Evolutionary conservation across 306 rosid species (phyloP), one percentile per base, ranked within the genome.

Genomic region (Sicyos edulis): DNA sequence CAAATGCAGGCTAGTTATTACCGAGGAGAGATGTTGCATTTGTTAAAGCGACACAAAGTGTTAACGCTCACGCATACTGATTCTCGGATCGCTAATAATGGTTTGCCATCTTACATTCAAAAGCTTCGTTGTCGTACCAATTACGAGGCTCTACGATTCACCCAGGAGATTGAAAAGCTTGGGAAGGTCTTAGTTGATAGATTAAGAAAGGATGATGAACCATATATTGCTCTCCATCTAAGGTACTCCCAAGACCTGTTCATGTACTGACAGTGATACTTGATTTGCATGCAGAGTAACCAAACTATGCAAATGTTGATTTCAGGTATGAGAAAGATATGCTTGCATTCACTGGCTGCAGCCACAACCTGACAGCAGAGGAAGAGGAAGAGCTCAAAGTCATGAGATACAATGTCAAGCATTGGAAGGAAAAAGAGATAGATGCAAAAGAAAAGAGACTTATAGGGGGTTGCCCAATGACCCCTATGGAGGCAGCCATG

Each of bases 291-390:
- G 19, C 4, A 20, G 42, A 72, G 56, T 5, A 72, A 40, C 56
- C 51, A 42, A 58, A 60, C 72, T 22, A 65, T 76, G 65, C 13
- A 3, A 13, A 54, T 70, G 10, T 54, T 73, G 79, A 29, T 42
- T 75, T 76, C 79, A 92, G 98, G 83, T 95, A 95, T 73, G 99
- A 95, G 88, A 95, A 95, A 77, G 99, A 95, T 84, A 95, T 95
- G 99, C 88, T 95, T 59, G 92, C 99, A 37, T 95, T 95, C 81
- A 95, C 99, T 0, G 99, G 99, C 74, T 95, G 99, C 87, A 91
- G 83, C 79, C 87, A 95, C 80, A 95, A 95, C 81, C 96, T 95
- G 54, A 89, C 96, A 0, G 77, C 77, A 15, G 80, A 77, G 24
- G 99, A 95, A 73, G 80, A 84, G 2, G 89, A 84, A 70, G 91